Conservation (phyloP, 2,329 filamentous ascomycete genomes). For the Gremmenia infestans region DNA sequence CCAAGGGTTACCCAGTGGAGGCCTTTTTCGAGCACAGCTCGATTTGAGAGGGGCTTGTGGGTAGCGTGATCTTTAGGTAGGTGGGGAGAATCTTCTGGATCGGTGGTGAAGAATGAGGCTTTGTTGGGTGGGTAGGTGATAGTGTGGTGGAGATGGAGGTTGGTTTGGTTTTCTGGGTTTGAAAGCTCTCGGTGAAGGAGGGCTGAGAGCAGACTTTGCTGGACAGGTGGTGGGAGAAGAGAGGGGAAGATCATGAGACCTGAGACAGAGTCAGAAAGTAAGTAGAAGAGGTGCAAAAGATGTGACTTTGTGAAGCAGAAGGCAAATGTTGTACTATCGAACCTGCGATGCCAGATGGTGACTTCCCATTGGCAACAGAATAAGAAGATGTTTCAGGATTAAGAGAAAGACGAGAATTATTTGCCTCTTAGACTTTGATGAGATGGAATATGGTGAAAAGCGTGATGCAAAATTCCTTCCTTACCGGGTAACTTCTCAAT, state of each 20-base stretch:
- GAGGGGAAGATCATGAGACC: constrained; percentile 75
- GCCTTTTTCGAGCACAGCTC: constrained; percentile 69
- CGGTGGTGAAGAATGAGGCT: constrained; percentile 51
- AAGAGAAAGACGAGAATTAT: too few relatives aligned
- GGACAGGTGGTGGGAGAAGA: constrained; percentile 64
- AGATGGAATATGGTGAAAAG: not conserved
- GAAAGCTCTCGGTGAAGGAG: constrained; percentile 76
- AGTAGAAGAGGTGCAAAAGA: not conserved
- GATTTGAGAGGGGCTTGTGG: constrained; percentile 69
- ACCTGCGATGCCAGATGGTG: not conserved
- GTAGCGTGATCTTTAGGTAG: constrained; percentile 63
- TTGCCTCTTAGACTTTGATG: too few relatives aligned
- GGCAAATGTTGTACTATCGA: not conserved
- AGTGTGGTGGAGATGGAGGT: constrained; percentile 79
- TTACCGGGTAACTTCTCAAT: constrained; percentile 64
- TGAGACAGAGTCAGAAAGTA: constrained; percentile 34
- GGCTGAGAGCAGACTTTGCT: constrained; percentile 64
- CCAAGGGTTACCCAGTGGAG: constrained; percentile 93
- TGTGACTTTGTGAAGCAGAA: constrained; percentile 7
- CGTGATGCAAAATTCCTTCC: not conserved
- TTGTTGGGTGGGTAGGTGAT: constrained; percentile 52
- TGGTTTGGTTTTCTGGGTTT: constrained; percentile 72
- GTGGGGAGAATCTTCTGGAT: constrained; percentile 50
- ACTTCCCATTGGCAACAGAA: too few relatives aligned
- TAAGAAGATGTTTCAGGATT: too few relatives aligned